Percentiles rank a stretch among this genome's conserved stretches.
Evolutionary conservation across 2,329 filamentous ascomycete species (phyloP).

Genomic region (Decorospora gaudefroyi): DNA sequence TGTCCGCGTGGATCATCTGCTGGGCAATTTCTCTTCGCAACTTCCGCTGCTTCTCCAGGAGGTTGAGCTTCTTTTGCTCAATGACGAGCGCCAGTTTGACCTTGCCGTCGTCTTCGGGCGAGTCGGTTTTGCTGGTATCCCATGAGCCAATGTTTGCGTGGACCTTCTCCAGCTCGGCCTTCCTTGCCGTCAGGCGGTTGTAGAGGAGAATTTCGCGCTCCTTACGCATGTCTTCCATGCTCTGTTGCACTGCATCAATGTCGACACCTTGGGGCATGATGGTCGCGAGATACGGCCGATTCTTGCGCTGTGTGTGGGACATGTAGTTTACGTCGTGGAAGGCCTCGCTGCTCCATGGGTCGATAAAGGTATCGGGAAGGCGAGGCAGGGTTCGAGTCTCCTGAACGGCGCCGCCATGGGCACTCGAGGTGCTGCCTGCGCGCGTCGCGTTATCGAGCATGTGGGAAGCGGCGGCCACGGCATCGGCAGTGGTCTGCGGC

Average conservation of each 20-base stretch:
- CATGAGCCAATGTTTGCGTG: constrained; percentile 86
- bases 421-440: constrained; percentile 41
- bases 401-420: constrained; percentile 47
- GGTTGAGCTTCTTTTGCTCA: constrained; percentile 86
- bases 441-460: constrained; percentile 58
- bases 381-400: constrained; percentile 36
- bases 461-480: constrained; percentile 53
- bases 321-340: constrained; percentile 72
- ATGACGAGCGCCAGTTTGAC: constrained; percentile 89
- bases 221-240: constrained; percentile 65
- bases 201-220: constrained; percentile 87
- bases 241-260: constrained; percentile 62
- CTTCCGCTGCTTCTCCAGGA: constrained; percentile 86
- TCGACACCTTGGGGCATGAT: constrained; percentile 89
- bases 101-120: constrained; percentile 70
- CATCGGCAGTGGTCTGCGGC: constrained; percentile 46
- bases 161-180: constrained; percentile 79
- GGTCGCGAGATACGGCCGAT: constrained; percentile 80
- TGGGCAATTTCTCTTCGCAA: constrained; percentile 85
- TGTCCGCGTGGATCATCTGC: constrained; percentile 94
- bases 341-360: constrained; percentile 46
- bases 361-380: constrained; percentile 60
- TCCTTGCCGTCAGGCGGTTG: constrained; percentile 85
- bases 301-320: constrained; percentile 75
- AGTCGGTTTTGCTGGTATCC: constrained; percentile 73